Evolutionary conservation across 495 filamentous ascomycete species (phyloP).

Genomic region (Amphirosellinia nigrospora): DNA sequence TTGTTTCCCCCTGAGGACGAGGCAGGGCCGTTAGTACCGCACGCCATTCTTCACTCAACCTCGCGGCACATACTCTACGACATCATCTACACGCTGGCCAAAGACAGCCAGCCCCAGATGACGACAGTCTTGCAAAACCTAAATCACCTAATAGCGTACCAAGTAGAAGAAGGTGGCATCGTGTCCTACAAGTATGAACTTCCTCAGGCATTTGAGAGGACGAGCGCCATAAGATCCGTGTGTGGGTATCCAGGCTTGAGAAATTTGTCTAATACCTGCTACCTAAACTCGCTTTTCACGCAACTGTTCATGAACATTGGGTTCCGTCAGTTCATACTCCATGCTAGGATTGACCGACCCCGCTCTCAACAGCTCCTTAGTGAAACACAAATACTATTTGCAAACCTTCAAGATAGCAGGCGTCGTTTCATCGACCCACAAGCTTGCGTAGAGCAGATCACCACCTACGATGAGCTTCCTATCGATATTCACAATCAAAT

Average conservation of each 20-base stretch:
- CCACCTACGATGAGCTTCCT: slow-evolving; percentile 80
- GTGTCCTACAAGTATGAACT: slow-evolving; percentile 60
- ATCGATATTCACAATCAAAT: slow-evolving; percentile 92
- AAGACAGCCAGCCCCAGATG: slow-evolving; percentile 58
- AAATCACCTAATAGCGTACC: slow-evolving; percentile 57
- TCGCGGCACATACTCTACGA: slow-evolving; percentile 70
- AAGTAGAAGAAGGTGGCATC: slow-evolving; percentile 34
- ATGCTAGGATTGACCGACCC: slow-evolving; percentile 56
- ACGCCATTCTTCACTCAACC: slow-evolving; percentile 54
- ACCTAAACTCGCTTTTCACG: slow-evolving; percentile 92
- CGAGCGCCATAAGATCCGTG: slow-evolving; percentile 70
- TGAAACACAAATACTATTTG: slow-evolving; percentile 83
- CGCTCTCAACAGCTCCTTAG: slow-evolving; percentile 70
- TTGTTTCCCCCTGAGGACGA: slow-evolving; percentile 68
- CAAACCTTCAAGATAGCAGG: slow-evolving; percentile 81
- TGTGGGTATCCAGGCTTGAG: slow-evolving; percentile 82
- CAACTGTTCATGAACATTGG: slow-evolving; percentile 96
- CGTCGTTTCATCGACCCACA: slow-evolving; percentile 74
- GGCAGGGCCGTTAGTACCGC: slow-evolving; percentile 33
- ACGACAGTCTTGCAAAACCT: slow-evolving; percentile 59
- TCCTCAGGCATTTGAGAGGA: slow-evolving; percentile 65
- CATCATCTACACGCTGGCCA: slow-evolving; percentile 64
- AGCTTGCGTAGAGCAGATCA: slow-evolving; percentile 74
- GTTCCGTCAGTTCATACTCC: slow-evolving; percentile 85
- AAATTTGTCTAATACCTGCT: slow-evolving; percentile 97